phyloP scores from a whole-genome alignment of 371 early-diverging fungal genomes.

The Batkoa obscura region DNA sequence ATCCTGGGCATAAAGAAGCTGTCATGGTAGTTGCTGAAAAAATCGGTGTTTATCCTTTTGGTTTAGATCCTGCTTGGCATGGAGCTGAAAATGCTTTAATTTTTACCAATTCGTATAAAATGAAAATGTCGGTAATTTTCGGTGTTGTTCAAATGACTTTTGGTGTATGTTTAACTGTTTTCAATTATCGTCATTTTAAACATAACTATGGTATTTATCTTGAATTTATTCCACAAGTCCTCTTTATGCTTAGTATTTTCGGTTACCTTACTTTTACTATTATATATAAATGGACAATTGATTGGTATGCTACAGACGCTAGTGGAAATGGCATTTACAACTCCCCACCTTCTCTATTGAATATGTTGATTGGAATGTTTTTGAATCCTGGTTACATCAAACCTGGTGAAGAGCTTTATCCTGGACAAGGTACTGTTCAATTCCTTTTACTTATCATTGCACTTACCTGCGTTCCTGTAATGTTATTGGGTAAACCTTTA shows the following conservation, averaged over 20 bases:
- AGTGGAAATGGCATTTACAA: constrained; percentile 41
- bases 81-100: constrained; percentile 76
- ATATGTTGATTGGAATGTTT: constrained; percentile 98
- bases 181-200: constrained; percentile 78
- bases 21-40: constrained; percentile 20
- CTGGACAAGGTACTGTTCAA: constrained; percentile 85
- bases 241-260: constrained; percentile 85
- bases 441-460: constrained; percentile 65
- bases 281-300: constrained; percentile 91
- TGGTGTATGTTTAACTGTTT: constrained; percentile 81
- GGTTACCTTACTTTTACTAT: constrained; percentile 92
- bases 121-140: constrained; percentile 97
- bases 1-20: constrained; percentile 24
- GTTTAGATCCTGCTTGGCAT: constrained; percentile 88
- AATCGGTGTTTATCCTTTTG: constrained; percentile 41
- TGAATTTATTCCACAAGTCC: constrained; percentile 88
- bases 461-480: constrained; percentile 91
- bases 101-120: constrained; percentile 98
- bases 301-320: constrained; percentile 60
- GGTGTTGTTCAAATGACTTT: constrained; percentile 98
- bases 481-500: constrained; percentile 93
- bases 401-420: constrained; percentile 46
- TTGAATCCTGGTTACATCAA: constrained; percentile 77
- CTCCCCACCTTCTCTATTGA: constrained; percentile 85
- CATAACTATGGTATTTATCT: constrained; percentile 61